phyloP scores from a whole-genome alignment of 164 flowering plant species.

The Brasenia schreberi region DNA sequence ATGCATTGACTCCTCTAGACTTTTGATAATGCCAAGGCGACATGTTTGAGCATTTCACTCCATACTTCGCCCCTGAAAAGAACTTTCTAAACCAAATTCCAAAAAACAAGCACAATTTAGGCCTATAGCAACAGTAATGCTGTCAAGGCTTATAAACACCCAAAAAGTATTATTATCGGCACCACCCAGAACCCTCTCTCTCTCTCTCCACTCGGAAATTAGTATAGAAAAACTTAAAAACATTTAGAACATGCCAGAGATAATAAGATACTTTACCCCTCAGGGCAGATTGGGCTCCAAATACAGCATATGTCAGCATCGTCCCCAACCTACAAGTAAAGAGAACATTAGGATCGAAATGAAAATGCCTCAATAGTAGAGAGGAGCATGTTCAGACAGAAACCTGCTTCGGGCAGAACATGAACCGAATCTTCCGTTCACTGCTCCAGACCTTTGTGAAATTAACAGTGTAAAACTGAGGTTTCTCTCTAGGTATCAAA shows the following conservation, averaged over 20 bases:
- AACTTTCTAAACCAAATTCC: too few relatives aligned
- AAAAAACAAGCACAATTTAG: too few relatives aligned
- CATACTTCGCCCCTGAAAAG: too few relatives aligned
- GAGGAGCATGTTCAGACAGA: not conserved
- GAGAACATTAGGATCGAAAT: not conserved
- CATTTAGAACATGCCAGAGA: not conserved
- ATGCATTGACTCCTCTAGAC: too few relatives aligned
- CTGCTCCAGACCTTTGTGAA: constrained; percentile 90
- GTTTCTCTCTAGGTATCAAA: constrained; percentile 35
- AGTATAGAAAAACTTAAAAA: too few relatives aligned
- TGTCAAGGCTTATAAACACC: too few relatives aligned
- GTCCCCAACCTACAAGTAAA: constrained; percentile 31
- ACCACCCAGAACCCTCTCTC: too few relatives aligned
- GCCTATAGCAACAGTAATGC: too few relatives aligned
- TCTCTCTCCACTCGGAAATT: too few relatives aligned
- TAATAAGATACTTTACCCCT: constrained; percentile 46
- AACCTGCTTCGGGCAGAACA: constrained; percentile 76
- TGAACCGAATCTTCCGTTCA: constrained; percentile 55
- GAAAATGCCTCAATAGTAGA: not conserved
- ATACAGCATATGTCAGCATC: constrained; percentile 55
- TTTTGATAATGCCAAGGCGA: too few relatives aligned
- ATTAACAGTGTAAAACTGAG: constrained; percentile 51
- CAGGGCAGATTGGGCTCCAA: constrained; percentile 92
- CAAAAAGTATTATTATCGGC: too few relatives aligned
- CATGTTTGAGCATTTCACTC: too few relatives aligned